Evolutionary conservation across 805 yeast genomes (phyloP).

Genomic region (Lipomyces yamadae): DNA sequence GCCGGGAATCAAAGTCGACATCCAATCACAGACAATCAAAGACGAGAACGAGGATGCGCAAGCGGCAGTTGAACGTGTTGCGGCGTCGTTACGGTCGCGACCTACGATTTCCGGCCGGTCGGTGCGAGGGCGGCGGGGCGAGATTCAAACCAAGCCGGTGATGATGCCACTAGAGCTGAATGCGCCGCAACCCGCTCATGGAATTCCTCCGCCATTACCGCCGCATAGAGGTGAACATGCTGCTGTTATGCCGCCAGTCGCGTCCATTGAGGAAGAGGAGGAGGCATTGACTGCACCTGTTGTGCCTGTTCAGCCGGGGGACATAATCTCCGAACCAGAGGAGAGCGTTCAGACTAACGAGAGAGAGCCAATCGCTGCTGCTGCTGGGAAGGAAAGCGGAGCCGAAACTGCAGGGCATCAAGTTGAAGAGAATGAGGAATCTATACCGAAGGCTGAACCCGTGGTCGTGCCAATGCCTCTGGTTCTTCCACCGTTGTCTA

Average conservation of each 20-base stretch:
- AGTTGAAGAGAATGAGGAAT: slow-evolving; percentile 1
- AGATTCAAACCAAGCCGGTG: slow-evolving; percentile 42
- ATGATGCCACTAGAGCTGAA: slow-evolving; percentile 7
- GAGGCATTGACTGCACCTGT: slow-evolving; percentile 5
- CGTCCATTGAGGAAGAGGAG: slow-evolving; percentile 9
- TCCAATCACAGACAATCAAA: slow-evolving; percentile 39
- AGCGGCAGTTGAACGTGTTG: slow-evolving; percentile 43
- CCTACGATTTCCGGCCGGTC: slow-evolving; percentile 43
- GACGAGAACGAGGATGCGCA: slow-evolving; percentile 41
- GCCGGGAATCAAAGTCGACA: slow-evolving; percentile 36
- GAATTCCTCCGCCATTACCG: slow-evolving; percentile 32
- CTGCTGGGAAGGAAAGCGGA: background rate
- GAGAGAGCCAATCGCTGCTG: slow-evolving; percentile 3
- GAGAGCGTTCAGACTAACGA: background rate
- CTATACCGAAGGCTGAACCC: background rate
- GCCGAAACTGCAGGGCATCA: slow-evolving; percentile 1
- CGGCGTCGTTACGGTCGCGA: slow-evolving; percentile 43
- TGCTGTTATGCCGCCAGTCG: background rate
- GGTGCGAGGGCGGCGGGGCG: slow-evolving; percentile 42
- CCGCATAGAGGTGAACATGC: slow-evolving; percentile 23
- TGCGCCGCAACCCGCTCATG: slow-evolving; percentile 8
- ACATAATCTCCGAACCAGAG: background rate
- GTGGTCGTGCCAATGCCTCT: background rate
- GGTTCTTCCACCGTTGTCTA: background rate
- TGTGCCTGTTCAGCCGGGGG: background rate